Conservation (phyloP, 78 protist genomes). For the Ministeria vibrans region DNA sequence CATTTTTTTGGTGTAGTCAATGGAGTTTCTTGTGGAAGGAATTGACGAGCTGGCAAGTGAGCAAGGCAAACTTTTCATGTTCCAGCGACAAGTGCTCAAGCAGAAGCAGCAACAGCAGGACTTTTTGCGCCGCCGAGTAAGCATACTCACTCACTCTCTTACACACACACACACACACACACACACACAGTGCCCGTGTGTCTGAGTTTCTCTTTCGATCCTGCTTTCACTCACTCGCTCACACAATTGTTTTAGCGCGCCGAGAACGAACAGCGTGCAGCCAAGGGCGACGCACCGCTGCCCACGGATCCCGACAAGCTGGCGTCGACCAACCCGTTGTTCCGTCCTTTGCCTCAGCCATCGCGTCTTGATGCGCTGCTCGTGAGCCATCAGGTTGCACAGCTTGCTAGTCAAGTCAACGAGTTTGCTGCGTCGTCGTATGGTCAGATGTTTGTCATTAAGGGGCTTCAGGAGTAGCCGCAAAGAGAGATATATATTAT, state of each 20-base stretch:
- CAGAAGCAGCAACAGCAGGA: not conserved
- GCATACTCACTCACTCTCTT: too few relatives aligned
- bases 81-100: constrained; percentile 26
- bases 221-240: not conserved
- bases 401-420: constrained; percentile 58
- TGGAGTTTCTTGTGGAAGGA: constrained; percentile 57
- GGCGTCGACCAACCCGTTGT: not conserved
- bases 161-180: too few relatives aligned
- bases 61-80: constrained; percentile 33
- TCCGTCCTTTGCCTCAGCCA: constrained; percentile 34
- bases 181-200: not conserved
- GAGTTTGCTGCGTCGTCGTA: too few relatives aligned
- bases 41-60: constrained; percentile 51
- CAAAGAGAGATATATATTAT: too few relatives aligned
- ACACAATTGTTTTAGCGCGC: not conserved
- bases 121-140: not conserved
- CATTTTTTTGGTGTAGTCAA: too few relatives aligned
- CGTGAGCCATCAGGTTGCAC: constrained; percentile 50
- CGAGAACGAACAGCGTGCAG: constrained; percentile 13
- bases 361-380: constrained; percentile 54
- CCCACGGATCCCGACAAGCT: constrained; percentile 8
- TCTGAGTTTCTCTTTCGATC: not conserved
- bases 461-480: too few relatives aligned
- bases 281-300: constrained; percentile 4
- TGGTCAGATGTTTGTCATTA: too few relatives aligned